These are phyloP conservation scores for Kwoniella sp. DNA, from an alignment of 768 basidiomycete genomes.

Conservation along the genomic window DNA sequence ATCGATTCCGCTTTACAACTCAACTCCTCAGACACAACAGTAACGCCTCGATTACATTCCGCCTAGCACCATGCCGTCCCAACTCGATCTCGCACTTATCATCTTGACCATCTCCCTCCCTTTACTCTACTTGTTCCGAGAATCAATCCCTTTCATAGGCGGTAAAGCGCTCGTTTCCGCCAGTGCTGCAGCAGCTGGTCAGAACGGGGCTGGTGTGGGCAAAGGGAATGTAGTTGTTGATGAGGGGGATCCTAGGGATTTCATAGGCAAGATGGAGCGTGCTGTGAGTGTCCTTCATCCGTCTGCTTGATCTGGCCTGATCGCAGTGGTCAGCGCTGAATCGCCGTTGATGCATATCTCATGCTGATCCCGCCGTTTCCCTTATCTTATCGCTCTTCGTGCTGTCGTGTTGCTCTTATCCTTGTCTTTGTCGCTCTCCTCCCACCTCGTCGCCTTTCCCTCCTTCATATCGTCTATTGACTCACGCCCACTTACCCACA, in stretches of 20 bases:
- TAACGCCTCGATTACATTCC: too few species aligned
- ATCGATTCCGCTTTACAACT: too few species aligned
- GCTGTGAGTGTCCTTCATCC: conserved; percentile 67
- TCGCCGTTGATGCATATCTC: not conserved
- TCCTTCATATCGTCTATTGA: not conserved
- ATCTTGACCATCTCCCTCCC: conserved; percentile 59
- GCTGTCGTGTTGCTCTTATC: not conserved
- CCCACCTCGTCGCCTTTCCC: not conserved
- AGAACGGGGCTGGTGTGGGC: conserved; percentile 15
- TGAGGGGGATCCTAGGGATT: conserved; percentile 86
- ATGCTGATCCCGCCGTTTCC: not conserved
- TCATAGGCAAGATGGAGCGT: conserved; percentile 90
- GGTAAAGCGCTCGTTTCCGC: conserved; percentile 24
- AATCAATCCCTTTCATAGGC: conserved; percentile 51
- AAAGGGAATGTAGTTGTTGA: conserved; percentile 63
- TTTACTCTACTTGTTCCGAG: conserved; percentile 45
- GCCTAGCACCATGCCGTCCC: conserved; percentile 44
- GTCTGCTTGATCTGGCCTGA: too few species aligned
- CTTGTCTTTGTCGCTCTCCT: not conserved
- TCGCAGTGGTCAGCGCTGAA: too few species aligned
- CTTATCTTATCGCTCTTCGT: not conserved
- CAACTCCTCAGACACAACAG: too few species aligned
- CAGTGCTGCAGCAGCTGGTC: conserved; percentile 1
- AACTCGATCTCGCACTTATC: conserved; percentile 55
- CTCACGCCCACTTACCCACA: too few species aligned